phyloP scores from a whole-genome alignment of 208 protist genomes.

The Jaenimonas drosophilae region DNA sequence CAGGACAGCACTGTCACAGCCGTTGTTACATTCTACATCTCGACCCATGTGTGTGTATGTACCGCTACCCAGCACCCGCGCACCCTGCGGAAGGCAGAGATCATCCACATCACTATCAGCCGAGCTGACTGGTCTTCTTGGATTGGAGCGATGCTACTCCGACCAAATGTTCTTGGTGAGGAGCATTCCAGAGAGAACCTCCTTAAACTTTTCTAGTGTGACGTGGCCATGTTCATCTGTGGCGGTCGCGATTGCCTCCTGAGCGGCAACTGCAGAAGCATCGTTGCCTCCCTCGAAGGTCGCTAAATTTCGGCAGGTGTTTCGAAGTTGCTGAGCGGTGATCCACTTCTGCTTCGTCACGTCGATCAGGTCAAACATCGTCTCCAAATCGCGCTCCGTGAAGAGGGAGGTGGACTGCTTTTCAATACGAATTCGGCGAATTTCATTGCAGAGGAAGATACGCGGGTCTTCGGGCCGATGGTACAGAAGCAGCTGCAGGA shows the following conservation, averaged over 20 bases:
- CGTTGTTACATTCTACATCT: no score
- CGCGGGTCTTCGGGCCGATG: constrained; percentile 72
- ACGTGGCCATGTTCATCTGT: constrained; percentile 69
- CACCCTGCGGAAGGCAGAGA: no score
- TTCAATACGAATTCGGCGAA: constrained; percentile 52
- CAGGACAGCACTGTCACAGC: no score
- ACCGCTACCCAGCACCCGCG: no score
- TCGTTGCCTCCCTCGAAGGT: constrained; percentile 21
- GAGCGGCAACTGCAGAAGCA: constrained; percentile 22
- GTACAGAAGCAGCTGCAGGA: constrained; percentile 83
- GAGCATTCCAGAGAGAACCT: constrained; percentile 58
- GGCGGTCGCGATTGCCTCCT: constrained; percentile 52
- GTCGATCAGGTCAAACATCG: constrained; percentile 90
- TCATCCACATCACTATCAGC: no score
- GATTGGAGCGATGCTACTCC: no score
- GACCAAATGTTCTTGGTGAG: constrained; percentile 61
- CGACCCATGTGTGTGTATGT: no score
- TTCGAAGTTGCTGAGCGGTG: constrained; percentile 73
- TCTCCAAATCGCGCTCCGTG: constrained; percentile 80
- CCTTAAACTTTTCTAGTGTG: constrained; percentile 73
- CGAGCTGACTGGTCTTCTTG: no score
- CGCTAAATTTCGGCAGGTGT: constrained; percentile 79
- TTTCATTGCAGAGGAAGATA: constrained; percentile 62
- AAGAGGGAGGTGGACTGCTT: constrained; percentile 67
- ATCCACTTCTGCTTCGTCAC: constrained; percentile 81